Conservation (phyloP, 1,284 basidiomycete species). For the Laetiporus sulphureus region DNA sequence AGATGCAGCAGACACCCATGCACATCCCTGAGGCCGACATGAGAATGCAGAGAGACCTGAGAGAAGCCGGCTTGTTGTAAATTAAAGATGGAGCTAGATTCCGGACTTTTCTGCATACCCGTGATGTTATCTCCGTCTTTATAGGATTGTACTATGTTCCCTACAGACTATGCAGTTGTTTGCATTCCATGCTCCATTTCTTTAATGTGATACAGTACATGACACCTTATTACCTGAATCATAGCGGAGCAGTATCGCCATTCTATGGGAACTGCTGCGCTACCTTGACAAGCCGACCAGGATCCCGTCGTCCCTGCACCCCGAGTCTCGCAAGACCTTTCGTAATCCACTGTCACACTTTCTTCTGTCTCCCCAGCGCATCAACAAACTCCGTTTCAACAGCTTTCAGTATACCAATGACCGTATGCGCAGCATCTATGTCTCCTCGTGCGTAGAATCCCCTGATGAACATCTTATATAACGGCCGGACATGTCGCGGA, state of each 20-base stretch:
- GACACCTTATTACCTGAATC: too few relatives aligned
- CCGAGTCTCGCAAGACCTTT: too few relatives aligned
- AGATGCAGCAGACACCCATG: conserved; percentile 6
- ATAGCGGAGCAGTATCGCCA: too few relatives aligned
- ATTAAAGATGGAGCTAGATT: not conserved
- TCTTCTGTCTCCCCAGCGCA: conserved; percentile 5
- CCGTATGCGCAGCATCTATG: conserved; percentile 39
- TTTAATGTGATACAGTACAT: too few relatives aligned
- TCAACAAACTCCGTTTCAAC: conserved; percentile 22
- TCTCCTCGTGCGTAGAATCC: conserved; percentile 52
- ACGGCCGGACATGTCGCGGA: conserved; percentile 47
- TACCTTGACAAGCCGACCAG: too few relatives aligned
- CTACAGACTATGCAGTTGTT: not conserved
- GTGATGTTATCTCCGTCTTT: too few relatives aligned
- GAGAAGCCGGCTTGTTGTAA: conserved; percentile 45
- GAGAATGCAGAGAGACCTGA: conserved; percentile 42
- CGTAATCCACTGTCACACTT: not conserved
- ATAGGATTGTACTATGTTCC: not conserved
- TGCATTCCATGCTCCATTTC: not conserved
- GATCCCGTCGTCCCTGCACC: too few relatives aligned
- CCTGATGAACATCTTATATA: conserved; percentile 68
- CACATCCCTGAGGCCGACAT: conserved; percentile 31
- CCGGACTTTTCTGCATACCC: too few relatives aligned
- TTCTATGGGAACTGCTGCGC: too few relatives aligned
- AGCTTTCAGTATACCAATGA: conserved; percentile 50